Evolutionary conservation across 495 filamentous ascomycete genomes (phyloP).

Genomic region (Podospora pseudopauciseta): DNA sequence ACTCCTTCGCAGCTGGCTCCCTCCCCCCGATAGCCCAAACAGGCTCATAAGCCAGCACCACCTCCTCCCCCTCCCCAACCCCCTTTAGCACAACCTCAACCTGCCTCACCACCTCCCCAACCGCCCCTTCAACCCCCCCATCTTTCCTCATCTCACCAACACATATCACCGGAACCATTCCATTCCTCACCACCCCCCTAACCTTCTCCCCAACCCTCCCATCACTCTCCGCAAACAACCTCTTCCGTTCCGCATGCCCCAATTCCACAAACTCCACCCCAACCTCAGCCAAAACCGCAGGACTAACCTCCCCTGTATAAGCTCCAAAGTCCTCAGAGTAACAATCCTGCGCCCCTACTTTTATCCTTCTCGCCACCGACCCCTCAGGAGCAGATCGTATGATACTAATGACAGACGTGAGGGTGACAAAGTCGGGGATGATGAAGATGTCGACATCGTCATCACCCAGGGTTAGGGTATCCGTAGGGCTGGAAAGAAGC

Average conservation of each 20-base stretch:
- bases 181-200: slow-evolving; percentile 58
- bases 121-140: slow-evolving; percentile 48
- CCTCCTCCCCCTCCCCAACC: slow-evolving; percentile 56
- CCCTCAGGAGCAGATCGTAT: slow-evolving; percentile 35
- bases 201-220: slow-evolving; percentile 61
- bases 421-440: slow-evolving; percentile 70
- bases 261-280: slow-evolving; percentile 71
- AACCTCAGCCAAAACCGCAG: slow-evolving; percentile 57
- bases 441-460: slow-evolving; percentile 55
- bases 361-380: slow-evolving; percentile 38
- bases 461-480: slow-evolving; percentile 29
- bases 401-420: slow-evolving; percentile 54
- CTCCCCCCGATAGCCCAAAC: slow-evolving; percentile 82
- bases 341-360: slow-evolving; percentile 74
- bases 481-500: slow-evolving; percentile 32
- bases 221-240: slow-evolving; percentile 70
- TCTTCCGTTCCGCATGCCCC: slow-evolving; percentile 72
- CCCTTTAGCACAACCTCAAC: slow-evolving; percentile 57
- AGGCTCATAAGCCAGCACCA: slow-evolving; percentile 83
- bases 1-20: slow-evolving; percentile 65
- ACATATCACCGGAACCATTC: slow-evolving; percentile 75
- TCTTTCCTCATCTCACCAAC: slow-evolving; percentile 59
- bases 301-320: slow-evolving; percentile 75
- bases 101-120: slow-evolving; percentile 61
- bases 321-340: slow-evolving; percentile 62